Base-by-base conservation (phyloP, 169 alveolate species). In the Eimeria acervulina region DNA sequence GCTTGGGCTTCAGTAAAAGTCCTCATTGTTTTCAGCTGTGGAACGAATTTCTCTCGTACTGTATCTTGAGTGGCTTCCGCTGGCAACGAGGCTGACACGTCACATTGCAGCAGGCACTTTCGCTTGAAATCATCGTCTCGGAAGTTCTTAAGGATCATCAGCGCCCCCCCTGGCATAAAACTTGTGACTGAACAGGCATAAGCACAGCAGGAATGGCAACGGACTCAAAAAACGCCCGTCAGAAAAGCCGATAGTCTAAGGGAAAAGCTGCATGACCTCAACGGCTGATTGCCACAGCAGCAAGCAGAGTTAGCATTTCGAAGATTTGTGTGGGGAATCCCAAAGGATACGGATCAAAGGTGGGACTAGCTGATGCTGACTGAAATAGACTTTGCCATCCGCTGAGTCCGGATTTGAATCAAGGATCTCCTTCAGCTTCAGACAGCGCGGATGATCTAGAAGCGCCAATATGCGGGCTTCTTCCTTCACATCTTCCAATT, bases 1-100 rank as follows among this genome's bases (percentile, higher is more conserved):
- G 96, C 93, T 38, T 70, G 80, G 66, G 90, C 94, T 63, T 94
- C 96, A 1, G 95, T 59, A 68, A 80, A 93, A 21, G 90, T 76
- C 51, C 93, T 31, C 59, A n/a, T 38, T 55, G 87, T 33, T 12
- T 55, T 28, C 63, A 83, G 76, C 68, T 81, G 93, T 66, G 93
- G 96, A 55, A 59, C 55, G 59, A 85, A 85, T 42, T 38, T 61
- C 40, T 85, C 93, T 85, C 93, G 93, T 52, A 59, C 10, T 12
- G 21, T 1, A 40, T 85, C 76, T 38, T 38, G 63, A 36, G 61
- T 36, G 8, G 51, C 52, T 17, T 59, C 93, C 36, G 68, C 55
- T 55, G 76, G 55, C 78, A 84, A 26, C 59, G 92, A 1, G 26
- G 47, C 52, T 19, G 93, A 59, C 80, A 38, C 63, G 40, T 61